Evolutionary conservation across 2,329 filamentous ascomycete species (phyloP).

Genomic region (Clarireedia hainanense): DNA sequence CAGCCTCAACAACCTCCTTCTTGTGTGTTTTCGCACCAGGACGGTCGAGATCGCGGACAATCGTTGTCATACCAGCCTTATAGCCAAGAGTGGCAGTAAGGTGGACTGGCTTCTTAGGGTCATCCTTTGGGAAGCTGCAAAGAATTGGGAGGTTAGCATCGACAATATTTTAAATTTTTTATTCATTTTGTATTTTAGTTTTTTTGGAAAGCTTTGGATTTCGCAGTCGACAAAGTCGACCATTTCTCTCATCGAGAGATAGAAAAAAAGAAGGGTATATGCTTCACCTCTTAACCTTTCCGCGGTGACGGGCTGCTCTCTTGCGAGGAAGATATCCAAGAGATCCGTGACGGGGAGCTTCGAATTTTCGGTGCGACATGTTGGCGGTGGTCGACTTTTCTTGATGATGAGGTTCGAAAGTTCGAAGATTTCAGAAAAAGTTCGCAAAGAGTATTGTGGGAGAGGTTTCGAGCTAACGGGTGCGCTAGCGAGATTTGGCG

Average conservation of each 20-base stretch:
- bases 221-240: background rate
- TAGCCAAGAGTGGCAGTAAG: slow-evolving; percentile 97
- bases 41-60: slow-evolving; percentile 92
- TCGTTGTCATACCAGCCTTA: slow-evolving; percentile 99
- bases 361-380: slow-evolving; percentile 28
- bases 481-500: background rate
- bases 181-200: no score
- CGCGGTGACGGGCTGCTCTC: slow-evolving; percentile 87
- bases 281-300: slow-evolving; percentile 96
- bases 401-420: slow-evolving; percentile 9
- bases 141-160: slow-evolving; percentile 4
- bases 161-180: background rate
- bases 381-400: slow-evolving; percentile 8
- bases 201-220: background rate
- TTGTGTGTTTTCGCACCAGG: slow-evolving; percentile 99
- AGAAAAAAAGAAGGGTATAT: slow-evolving; percentile 2
- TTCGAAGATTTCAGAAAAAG: slow-evolving; percentile 6
- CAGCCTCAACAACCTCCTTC: slow-evolving; percentile 91
- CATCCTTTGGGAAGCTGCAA: slow-evolving; percentile 92
- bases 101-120: slow-evolving; percentile 99
- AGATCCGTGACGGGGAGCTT: slow-evolving; percentile 87
- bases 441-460: slow-evolving; percentile 8
- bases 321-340: slow-evolving; percentile 83
- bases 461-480: background rate
- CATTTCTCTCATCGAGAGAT: no score